Percentiles rank a stretch among this genome's conserved stretches.
Evolutionary conservation across 305 asterid genomes (phyloP).

Genomic region (Lippia alba): DNA sequence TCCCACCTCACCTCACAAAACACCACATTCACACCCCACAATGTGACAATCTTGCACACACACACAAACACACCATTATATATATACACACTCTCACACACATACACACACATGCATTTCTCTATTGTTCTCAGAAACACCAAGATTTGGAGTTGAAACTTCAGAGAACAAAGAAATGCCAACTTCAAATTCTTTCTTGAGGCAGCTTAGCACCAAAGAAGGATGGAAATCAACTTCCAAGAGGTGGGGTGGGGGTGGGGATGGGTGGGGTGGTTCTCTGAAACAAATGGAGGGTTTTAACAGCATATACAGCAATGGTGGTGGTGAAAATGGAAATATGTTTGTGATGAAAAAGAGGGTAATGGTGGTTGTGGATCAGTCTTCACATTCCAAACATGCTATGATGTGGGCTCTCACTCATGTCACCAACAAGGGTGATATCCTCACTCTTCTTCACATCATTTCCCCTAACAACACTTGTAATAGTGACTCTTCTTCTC

Average conservation of each 20-base stretch:
- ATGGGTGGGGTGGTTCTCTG: constrained; percentile 38
- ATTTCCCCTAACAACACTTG: constrained; percentile 46
- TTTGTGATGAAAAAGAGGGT: constrained; percentile 79
- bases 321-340: constrained; percentile 43
- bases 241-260: constrained; percentile 56
- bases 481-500: constrained; percentile 44
- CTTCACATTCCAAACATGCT: constrained; percentile 73
- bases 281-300: constrained; percentile 62
- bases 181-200: constrained; percentile 60
- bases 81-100: neutral
- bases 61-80: constrained; percentile 9
- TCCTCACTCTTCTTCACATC: constrained; percentile 79
- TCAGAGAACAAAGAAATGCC: constrained; percentile 42
- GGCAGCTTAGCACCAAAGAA: constrained; percentile 78
- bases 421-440: constrained; percentile 77
- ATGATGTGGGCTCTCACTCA: constrained; percentile 98
- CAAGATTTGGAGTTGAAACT: constrained; percentile 1
- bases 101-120: constrained; percentile 22
- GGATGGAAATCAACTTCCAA: constrained; percentile 63
- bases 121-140: neutral
- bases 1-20: neutral
- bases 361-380: constrained; percentile 89
- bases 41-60: neutral
- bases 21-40: constrained; percentile 20
- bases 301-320: constrained; percentile 17